Conservation (phyloP, 768 basidiomycete species). For the Rhizopogon sp. region DNA sequence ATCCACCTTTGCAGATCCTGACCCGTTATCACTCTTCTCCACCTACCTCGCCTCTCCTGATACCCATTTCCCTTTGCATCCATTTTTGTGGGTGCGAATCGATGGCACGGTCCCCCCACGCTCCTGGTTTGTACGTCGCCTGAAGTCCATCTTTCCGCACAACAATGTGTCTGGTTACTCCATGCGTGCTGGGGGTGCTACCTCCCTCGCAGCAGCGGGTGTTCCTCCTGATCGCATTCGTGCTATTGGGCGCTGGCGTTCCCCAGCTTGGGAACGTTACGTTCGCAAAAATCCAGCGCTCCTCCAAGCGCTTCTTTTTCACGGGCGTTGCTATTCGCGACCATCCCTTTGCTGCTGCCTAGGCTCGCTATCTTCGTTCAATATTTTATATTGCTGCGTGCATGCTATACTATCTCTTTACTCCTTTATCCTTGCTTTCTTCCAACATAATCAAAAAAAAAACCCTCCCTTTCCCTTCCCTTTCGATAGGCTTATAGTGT, state of each 20-base stretch:
- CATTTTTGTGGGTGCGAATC: conserved; percentile 28
- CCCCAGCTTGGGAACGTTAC: conserved; percentile 31
- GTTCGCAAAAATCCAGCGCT: conserved; percentile 35
- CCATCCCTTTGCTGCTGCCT: neutral
- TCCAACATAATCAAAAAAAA: too few species aligned
- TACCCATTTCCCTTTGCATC: conserved; percentile 15
- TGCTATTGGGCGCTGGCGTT: conserved; percentile 34
- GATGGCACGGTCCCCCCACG: conserved; percentile 30
- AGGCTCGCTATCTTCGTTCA: too few species aligned
- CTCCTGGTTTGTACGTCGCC: conserved; percentile 26
- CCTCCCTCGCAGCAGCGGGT: conserved; percentile 28
- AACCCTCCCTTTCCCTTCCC: too few species aligned
- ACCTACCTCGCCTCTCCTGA: too few species aligned
- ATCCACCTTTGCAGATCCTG: too few species aligned
- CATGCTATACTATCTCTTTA: too few species aligned
- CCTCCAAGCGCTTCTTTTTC: conserved; percentile 18
- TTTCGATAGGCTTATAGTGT: too few species aligned
- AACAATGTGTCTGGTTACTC: conserved; percentile 20
- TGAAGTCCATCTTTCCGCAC: conserved; percentile 10
- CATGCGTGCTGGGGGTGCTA: conserved; percentile 37
- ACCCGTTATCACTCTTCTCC: too few species aligned
- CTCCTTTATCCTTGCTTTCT: too few species aligned
- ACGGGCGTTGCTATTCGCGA: conserved; percentile 1
- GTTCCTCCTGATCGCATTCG: conserved; percentile 28
- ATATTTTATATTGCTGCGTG: too few species aligned